A percentile compares a stretch with the other conserved stretches of the same genome.
These are phyloP conservation scores for Amesomyces nigricolor DNA, from an alignment of 2,329 filamentous ascomycete genomes.

Conservation along the genomic window DNA sequence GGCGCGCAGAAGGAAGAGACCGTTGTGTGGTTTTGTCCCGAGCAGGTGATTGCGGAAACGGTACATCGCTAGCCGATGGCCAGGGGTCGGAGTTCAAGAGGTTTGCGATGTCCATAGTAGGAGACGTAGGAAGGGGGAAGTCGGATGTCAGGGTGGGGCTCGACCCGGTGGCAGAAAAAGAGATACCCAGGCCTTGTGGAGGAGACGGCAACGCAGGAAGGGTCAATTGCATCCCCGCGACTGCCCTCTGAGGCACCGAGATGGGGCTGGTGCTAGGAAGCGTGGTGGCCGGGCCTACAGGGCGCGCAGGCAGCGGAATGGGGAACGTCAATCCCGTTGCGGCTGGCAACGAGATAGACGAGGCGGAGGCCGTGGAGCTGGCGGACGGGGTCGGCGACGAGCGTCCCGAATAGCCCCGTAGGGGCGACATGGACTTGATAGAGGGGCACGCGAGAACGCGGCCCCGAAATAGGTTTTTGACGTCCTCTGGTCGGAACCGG, in stretches of 20 bases:
- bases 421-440: background rate
- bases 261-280: background rate
- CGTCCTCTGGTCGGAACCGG: slow-evolving; percentile 2
- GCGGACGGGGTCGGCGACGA: slow-evolving; percentile 2
- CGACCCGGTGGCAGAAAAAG: background rate
- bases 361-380: background rate
- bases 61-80: background rate
- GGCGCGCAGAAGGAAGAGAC: background rate
- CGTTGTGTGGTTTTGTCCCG: background rate
- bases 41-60: background rate
- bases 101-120: slow-evolving; percentile 2
- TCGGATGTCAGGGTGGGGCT: background rate
- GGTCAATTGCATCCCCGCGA: background rate
- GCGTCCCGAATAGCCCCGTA: background rate
- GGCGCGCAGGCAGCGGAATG: background rate
- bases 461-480: slow-evolving; percentile 2
- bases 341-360: background rate
- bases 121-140: background rate
- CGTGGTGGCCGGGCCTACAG: background rate
- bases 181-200: background rate
- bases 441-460: background rate
- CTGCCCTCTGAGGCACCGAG: background rate
- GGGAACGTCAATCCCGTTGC: background rate
- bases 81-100: slow-evolving; percentile 1
- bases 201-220: background rate